Evolutionary conservation across 2,329 filamentous ascomycete genomes (phyloP).

Genomic region (Talaromyces piceae): DNA sequence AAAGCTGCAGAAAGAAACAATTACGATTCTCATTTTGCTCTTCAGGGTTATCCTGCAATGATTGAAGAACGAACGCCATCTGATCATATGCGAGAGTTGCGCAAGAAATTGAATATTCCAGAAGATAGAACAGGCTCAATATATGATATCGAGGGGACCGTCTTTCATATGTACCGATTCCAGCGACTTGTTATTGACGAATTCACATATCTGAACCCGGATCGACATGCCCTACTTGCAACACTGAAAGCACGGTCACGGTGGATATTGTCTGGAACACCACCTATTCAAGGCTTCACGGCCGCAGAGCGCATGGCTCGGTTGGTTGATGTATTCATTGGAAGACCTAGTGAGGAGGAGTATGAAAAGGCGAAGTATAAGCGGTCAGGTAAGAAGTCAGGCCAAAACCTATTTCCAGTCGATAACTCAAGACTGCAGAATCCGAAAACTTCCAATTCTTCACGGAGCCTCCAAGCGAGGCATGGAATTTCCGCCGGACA

Average conservation of each 20-base stretch:
- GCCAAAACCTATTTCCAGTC: neutral
- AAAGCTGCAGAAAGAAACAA: conserved; percentile 14
- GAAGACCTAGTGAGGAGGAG: conserved; percentile 42
- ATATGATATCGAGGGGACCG: conserved; percentile 21
- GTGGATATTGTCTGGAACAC: conserved; percentile 60
- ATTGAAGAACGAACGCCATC: neutral
- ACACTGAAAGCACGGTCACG: conserved; percentile 44
- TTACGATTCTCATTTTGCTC: neutral
- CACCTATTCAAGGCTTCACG: conserved; percentile 49
- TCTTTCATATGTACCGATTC: conserved; percentile 55
- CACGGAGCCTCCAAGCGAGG: conserved; percentile 41
- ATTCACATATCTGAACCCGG: conserved; percentile 49
- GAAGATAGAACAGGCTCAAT: neutral
- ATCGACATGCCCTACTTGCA: conserved; percentile 37
- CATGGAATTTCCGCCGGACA: conserved; percentile 48
- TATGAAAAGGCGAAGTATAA: conserved; percentile 36
- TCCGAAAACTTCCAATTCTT: conserved; percentile 52
- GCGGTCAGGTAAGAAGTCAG: conserved; percentile 27
- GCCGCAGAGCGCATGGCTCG: conserved; percentile 53
- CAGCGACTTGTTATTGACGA: conserved; percentile 58
- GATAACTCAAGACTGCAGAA: conserved; percentile 22
- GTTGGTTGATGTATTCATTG: conserved; percentile 50
- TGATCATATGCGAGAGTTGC: neutral
- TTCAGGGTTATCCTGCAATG: neutral
- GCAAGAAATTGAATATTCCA: conserved; percentile 1